phyloP scores from a whole-genome alignment of 2,329 filamentous ascomycete species.

The Beauveria bassiana region DNA sequence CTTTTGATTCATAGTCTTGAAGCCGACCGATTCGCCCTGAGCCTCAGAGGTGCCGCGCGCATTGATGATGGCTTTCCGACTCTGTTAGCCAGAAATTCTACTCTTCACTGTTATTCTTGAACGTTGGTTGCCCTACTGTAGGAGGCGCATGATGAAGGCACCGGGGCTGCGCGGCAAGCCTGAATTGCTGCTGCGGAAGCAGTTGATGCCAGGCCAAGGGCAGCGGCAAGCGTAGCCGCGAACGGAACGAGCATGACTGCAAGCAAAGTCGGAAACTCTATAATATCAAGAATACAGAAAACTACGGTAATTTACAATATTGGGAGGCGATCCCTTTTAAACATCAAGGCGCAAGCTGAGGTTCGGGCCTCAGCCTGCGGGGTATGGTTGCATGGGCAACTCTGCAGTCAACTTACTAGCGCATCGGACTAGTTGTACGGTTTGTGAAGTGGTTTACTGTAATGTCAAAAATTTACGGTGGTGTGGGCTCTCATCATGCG shows the following conservation, averaged over 20 bases:
- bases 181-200: neutral
- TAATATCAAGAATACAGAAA: neutral
- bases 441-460: neutral
- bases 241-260: neutral
- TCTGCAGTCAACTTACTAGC: neutral
- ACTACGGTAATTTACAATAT: neutral
- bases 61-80: conserved; percentile 10
- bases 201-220: neutral
- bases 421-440: neutral
- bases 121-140: neutral
- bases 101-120: no score
- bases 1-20: conserved; percentile 10
- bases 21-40: conserved; percentile 9
- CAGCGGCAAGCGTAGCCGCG: neutral
- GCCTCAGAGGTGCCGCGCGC: conserved; percentile 10
- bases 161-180: neutral
- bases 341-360: neutral
- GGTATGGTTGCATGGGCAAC: neutral
- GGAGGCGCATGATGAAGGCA: neutral
- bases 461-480: neutral
- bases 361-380: conserved; percentile 2
- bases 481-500: neutral
- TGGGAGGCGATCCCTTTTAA: neutral
- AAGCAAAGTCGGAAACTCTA: neutral
- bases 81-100: neutral